Base-by-base conservation (phyloP, 805 yeast genomes). In the Metschnikowia reukaufii region DNA sequence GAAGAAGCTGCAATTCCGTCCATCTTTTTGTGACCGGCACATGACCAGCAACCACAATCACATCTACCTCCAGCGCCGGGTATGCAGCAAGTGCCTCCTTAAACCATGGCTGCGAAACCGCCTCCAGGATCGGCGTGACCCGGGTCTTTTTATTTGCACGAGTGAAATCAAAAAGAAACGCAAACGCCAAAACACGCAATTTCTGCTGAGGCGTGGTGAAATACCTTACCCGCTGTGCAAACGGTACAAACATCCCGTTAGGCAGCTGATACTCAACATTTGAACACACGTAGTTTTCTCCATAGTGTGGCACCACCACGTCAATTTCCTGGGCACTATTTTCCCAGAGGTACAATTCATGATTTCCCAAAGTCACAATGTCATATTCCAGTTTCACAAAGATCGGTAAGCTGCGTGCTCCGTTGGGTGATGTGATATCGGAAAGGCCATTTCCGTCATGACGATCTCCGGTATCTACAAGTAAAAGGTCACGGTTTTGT, bases 391-490 rank as follows among this genome's bases (percentile, higher is more conserved):
- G 74, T 47, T 73, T 67, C 54, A 77, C 77, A 62, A 91, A 87
- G 0, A 91, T 74, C 1, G 74, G 73, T 21, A 83, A 77, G 0
- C 94, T 79, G 13, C 72, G 63, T 4, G 66, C 57, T 0, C 97
- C 98, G 60, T 84, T 86, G 2, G 92, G 88, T 2, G 29, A 45
- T 0, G 96, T 84, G 12, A 86, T 82, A 66, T 92, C 97, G 33
- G 88, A 77, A 10, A 90, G 67, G 0, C 98, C 98, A 61, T 89
- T 91, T 0, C 98, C 98, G 64, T 92, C 98, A 57, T 88, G 96
- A 51, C 88, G 82, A 65, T 92, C 98, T 4, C 98, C 98, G 0
- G 95, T 82, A 60, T 92, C 98, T 2, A 92, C 75, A 4, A 90
- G 58, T 3, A 92, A 56, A 16, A 91, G 62, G 59, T 92, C 98